Percentiles rank a stretch among this genome's conserved stretches.
These are phyloP conservation scores for Ophiosphaerella herpotricha DNA, from an alignment of 2,329 filamentous ascomycete species.

Conservation along the genomic window DNA sequence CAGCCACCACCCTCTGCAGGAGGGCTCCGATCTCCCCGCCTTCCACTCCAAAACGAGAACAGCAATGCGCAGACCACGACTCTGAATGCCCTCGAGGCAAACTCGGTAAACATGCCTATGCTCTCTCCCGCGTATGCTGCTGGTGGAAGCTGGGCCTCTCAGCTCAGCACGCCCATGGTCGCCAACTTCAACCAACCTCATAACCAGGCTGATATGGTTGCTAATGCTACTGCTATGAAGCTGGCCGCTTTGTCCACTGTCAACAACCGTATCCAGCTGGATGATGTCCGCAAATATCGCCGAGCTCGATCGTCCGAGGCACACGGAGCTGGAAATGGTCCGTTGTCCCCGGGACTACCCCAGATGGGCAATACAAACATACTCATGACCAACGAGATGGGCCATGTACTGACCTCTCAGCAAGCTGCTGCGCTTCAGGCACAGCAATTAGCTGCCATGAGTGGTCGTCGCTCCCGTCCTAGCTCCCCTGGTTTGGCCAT, in stretches of 20 bases:
- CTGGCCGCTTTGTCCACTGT: constrained; percentile 94
- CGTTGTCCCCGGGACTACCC: constrained; percentile 68
- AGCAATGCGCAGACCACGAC: constrained; percentile 82
- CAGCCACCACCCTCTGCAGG: constrained; percentile 77
- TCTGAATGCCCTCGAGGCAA: constrained; percentile 72
- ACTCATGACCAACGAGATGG: constrained; percentile 93
- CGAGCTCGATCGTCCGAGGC: constrained; percentile 88
- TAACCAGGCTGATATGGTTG: constrained; percentile 94
- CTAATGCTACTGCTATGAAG: constrained; percentile 99
- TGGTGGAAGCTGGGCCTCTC: constrained; percentile 96
- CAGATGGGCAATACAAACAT: constrained; percentile 72
- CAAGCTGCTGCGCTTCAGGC: constrained; percentile 60
- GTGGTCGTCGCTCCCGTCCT: constrained; percentile 82
- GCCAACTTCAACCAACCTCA: constrained; percentile 71
- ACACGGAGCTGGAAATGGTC: constrained; percentile 61
- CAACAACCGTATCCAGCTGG: constrained; percentile 95
- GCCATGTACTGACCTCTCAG: constrained; percentile 75
- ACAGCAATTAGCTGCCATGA: constrained; percentile 82
- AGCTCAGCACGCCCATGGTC: constrained; percentile 97
- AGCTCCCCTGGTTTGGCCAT: constrained; percentile 86
- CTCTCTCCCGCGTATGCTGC: constrained; percentile 78
- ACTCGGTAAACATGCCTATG: constrained; percentile 73
- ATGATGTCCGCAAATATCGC: constrained; percentile 96
- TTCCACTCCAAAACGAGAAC: constrained; percentile 66
- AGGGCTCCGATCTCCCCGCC: constrained; percentile 78